Base-by-base conservation (phyloP, 1,284 basidiomycete species). In the Hymenochaete sp. region DNA sequence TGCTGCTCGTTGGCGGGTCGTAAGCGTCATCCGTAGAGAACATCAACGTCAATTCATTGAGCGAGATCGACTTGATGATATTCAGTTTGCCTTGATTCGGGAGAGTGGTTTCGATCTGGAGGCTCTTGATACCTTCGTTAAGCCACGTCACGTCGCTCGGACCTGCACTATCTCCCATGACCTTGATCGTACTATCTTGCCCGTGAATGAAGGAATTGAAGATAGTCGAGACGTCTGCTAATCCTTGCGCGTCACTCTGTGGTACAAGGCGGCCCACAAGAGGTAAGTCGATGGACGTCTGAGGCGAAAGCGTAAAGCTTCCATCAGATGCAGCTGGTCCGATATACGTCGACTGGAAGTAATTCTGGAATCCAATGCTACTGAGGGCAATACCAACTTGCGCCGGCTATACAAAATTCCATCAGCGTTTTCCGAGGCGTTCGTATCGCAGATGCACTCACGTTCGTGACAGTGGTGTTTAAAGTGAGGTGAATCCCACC, bases 121-220 rank as follows among this genome's bases (percentile, higher is more conserved):
- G 73, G 29, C 67, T 64, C 62, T 79, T 77, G 59, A 89, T 85
- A 24, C 76, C 85, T 38, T 82, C 73, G 57, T 86, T 85, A 21
- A 89, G 65, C 84, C 85, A 89, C 1, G 73, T 72, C 11, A 81
- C 78, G 54, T 75, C 72, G 46, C 67, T 65, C 0, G 82, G 71
- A 11, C 81, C 81, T 4, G 80, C 83, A 49, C 71, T 73, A 33
- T 72, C 67, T 32, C 86, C 84, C 29, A 72, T 67, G 19, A 88
- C 79, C 19, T 66, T 57, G 14, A 89, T 68, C 42, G 73, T 60
- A 44, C 77, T 82, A 52, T 80, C 70, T 54, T 75, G 61, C 3
- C 82, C 82, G 42, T 82, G 81, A 1, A 88, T 71, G 55, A 84
- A 87, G 48, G 73, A 75, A 48, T 83, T 87, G 64, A 88, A 88